Base-by-base conservation (phyloP, 352 stramenopile genomes). In the Elongisporangium prolatum region DNA sequence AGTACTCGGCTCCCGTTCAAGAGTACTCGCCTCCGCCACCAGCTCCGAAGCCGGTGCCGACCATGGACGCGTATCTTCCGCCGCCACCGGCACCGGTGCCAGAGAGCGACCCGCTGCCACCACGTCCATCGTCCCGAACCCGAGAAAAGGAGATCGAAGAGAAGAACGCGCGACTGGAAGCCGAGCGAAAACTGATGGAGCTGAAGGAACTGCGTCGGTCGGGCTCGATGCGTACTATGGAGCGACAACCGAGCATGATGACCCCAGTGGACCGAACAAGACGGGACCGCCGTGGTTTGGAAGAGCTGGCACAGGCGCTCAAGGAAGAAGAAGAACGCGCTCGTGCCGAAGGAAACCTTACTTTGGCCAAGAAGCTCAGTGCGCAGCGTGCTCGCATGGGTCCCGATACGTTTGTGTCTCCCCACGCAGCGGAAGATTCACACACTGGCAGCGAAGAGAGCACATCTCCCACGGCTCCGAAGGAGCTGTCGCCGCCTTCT, bases 181-280 rank as follows among this genome's bases (percentile, higher is more conserved):
- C 85, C 8, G 83, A 95, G 64, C 82, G 76, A 34, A 95, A 93
- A 60, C 54, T 95, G 48, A 71, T 88, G 66, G 85, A 95, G 59
- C 73, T 95, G 2, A 86, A 92, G 70, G 78, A 89, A 48, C 69
- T 93, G 47, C 77, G 78, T 50, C 71, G 75, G 8, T 88, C 71
- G 25, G 82, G 83, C 55, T 84, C 81, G 24, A 84, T 84, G 61
- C 61, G 76, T 40, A 74, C 80, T 4, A 62, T 71, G 3, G 80
- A 91, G 37, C 76, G 82, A n/a, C 59, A 64, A 25, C 74, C 74
- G 47, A 62, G 72, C 10, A 76, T 70, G 59, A 77, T 89, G 60
- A 89, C 66, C 34, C 71, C 74, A 0, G 60, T 69, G 20, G 85
- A 95, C 50, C 72, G 84, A 28, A 86, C 73, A 20, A 75, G 77